Base-by-base conservation (phyloP, 257 asterid genomes). In the Rubia yunnanensis region DNA sequence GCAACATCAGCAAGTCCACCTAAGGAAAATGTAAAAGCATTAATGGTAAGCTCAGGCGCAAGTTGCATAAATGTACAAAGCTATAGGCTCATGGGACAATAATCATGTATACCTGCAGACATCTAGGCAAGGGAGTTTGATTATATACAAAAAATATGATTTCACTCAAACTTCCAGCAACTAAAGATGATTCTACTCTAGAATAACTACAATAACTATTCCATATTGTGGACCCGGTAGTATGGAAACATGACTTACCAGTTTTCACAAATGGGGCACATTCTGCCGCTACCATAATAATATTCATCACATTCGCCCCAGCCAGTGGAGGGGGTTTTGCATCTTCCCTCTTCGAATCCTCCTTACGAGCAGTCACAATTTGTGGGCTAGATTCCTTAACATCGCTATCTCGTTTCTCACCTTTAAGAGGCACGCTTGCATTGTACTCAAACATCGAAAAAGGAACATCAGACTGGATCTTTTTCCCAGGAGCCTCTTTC, bases 1-100 rank as follows among this genome's bases (percentile, higher is more conserved):
- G 96, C 96, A 82, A 94, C 99, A 88, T 94, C 99, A 64, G 97
- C 99, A 72, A 94, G 97, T 75, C 99, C 99, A 78, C 99, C 99
- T 94, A 73, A 66, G 66, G 1, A 61, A 76, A 73, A 61, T 49
- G 65, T 39, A 65, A 50, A 39, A 32, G 24, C 20, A 56, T 55
- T 22, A 65, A 52, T 56, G 31, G 28, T 65, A 57, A 28, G n/a
- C 64, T 15, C 28, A 56, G 11, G 59, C 24, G 58, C 53, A 50
- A 27, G 9, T 3, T 41, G 36, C n/a, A 27, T 14, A 23, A 27
- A 2, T 1, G 18, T n/a, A 11, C 68, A 46, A 14, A 39, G 30
- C 6, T 23, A 44, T 13, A 27, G 55, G 24, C 38, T 15, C 17
- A 48, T 6, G 9, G 48, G 9, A 24, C 60, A 30, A 48, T 28